phyloP scores from a whole-genome alignment of 371 early-diverging fungal species.

The Actinomortierella wolfii region DNA sequence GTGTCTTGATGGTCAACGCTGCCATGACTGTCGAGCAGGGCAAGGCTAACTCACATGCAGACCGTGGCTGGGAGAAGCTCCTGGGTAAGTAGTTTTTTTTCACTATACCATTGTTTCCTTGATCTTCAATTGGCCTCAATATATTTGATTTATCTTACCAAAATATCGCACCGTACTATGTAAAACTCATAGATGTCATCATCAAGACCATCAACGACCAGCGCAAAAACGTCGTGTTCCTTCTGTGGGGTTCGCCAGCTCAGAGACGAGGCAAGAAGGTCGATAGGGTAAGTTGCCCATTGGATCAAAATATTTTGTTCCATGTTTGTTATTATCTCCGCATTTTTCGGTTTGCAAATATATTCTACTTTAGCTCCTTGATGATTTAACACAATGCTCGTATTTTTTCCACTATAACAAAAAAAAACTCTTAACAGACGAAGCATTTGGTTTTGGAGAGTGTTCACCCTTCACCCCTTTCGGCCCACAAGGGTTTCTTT shows the following conservation, averaged over 20 bases:
- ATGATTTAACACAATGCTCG: neutral
- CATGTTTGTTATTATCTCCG: neutral
- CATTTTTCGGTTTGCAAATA: constrained; percentile 6
- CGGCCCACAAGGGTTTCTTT: constrained; percentile 90
- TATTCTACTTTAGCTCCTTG: constrained; percentile 17
- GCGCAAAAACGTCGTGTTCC: constrained; percentile 82
- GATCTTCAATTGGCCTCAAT: neutral
- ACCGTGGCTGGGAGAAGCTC: constrained; percentile 90
- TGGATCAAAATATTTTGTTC: neutral
- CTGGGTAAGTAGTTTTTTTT: constrained; percentile 59
- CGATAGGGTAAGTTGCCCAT: constrained; percentile 51
- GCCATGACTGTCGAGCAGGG: constrained; percentile 89
- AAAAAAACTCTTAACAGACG: too few relatives aligned
- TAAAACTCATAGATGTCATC: constrained; percentile 64
- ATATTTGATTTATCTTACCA: neutral
- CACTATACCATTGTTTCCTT: too few relatives aligned
- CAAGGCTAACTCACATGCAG: constrained; percentile 88
- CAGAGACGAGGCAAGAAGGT: constrained; percentile 74
- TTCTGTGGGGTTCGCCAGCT: constrained; percentile 97
- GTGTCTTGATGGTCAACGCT: constrained; percentile 96
- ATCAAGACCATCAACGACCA: constrained; percentile 73
- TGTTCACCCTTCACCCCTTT: constrained; percentile 96
- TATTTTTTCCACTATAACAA: constrained; percentile 20
- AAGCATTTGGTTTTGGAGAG: constrained; percentile 88
- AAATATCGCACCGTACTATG: neutral